Conservation (phyloP, 306 rosid species). For the Glycine latifolia region DNA sequence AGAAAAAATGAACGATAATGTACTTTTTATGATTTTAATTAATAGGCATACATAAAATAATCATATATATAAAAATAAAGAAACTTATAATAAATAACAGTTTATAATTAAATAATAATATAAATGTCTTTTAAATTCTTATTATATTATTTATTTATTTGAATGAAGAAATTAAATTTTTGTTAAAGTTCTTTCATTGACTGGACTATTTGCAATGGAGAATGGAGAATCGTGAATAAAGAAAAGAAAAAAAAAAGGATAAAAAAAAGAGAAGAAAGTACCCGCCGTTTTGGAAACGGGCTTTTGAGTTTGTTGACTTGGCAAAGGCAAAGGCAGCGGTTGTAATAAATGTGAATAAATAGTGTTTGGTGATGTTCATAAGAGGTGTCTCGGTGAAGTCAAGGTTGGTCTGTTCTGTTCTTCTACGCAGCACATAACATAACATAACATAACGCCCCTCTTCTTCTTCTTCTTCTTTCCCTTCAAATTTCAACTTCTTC, state of each 20-base stretch:
- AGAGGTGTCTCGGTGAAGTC: slow-evolving; percentile 29
- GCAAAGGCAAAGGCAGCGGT: neutral
- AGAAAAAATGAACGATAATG: no score
- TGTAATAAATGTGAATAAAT: neutral
- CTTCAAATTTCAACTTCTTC: no score
- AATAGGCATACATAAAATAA: no score
- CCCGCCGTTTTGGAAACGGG: slow-evolving; percentile 20
- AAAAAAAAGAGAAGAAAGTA: neutral
- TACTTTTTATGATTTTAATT: no score
- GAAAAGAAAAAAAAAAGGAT: neutral
- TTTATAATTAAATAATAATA: no score
- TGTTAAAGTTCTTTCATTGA: neutral
- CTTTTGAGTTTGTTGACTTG: slow-evolving; percentile 26
- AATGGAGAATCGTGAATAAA: neutral
- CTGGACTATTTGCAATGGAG: neutral
- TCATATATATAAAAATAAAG: no score
- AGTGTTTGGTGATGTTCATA: neutral
- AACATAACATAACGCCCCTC: no score
- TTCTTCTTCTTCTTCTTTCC: no score
- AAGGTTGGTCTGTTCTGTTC: slow-evolving; percentile 1
- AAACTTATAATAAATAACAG: no score
- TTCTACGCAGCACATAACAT: neutral
- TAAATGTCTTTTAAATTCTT: no score
- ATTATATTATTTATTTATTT: no score
- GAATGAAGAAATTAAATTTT: no score